Base-by-base conservation (phyloP, 1,284 basidiomycete genomes). In the Ustilago cynodontis region DNA sequence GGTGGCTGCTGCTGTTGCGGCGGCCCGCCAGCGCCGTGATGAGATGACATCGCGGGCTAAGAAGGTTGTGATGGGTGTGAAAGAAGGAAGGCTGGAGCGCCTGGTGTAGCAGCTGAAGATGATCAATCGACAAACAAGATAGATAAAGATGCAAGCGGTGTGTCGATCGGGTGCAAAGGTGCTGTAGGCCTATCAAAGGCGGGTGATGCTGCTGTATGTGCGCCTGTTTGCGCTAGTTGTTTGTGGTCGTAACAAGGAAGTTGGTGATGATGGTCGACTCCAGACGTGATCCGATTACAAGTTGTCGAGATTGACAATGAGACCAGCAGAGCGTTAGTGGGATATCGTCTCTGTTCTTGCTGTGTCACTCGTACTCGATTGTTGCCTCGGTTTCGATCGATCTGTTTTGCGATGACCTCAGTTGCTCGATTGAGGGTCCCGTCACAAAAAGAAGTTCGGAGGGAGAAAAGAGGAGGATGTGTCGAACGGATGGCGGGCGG, bases 1-100 rank as follows among this genome's bases (percentile, higher is more conserved):
- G 76, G 71, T 35, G 76, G 77, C 53, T 70, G 73, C 53, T 70
- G 73, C 65, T 65, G 72, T 14, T 59, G 69, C 51, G 68, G 73
- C 52, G 63, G 72, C n/a, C 65, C 67, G 53, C 71, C 76, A 63
- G 65, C 59, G 66, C 67, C 70, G 60, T 77, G 69, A 53, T 76
- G 66, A 24, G 73, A 76, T 53, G 77, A 79, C 77, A 77, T 74
- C 51, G 50, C 56, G 59, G 37, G 45, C 51, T 10, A 35, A n/a
- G 31, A 33, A n/a, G 35, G 33, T 41, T 22, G 29, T 41, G 55
- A 16, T 31, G 47, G n/a, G 14, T 33, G 57, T 0, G 13, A 41
- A 33, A 31, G 56, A 26, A 24, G 47, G 56, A 26, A 24, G 47
- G 63, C 54, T 43, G 47, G 7, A 9, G n/a, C 24, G 43, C 58